Evolutionary conservation across 768 basidiomycete species (phyloP).

Genomic region (Terana coerulea): DNA sequence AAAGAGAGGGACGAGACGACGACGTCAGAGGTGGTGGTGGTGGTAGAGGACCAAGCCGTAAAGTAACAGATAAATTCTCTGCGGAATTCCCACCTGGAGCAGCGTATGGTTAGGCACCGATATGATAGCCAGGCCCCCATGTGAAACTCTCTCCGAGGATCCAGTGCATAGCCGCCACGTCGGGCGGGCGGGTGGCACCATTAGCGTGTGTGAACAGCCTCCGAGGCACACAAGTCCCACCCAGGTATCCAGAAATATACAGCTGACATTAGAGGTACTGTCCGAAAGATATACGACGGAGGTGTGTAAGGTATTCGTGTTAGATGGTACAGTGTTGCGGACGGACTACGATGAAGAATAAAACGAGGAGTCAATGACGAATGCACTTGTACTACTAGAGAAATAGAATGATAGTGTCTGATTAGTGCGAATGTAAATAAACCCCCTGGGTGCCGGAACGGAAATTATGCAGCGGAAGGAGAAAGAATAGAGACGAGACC

Average conservation of each 20-base stretch:
- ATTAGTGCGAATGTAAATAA: slow-evolving; percentile 16
- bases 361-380: slow-evolving; percentile 2
- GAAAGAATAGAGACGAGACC: slow-evolving; percentile 1
- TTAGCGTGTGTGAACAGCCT: not conserved
- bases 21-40: not conserved
- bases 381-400: slow-evolving; percentile 12
- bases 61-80: not conserved
- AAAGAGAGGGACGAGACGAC: not conserved
- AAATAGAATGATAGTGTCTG: slow-evolving; percentile 13
- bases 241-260: not conserved
- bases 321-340: slow-evolving; percentile 16
- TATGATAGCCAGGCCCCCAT: not conserved
- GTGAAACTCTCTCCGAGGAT: slow-evolving; percentile 1
- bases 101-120: not conserved
- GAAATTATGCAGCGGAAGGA: not conserved
- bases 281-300: slow-evolving; percentile 13
- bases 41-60: slow-evolving; percentile 7
- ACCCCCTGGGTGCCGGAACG: slow-evolving; percentile 13
- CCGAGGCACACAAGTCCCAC: not conserved
- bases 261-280: slow-evolving; percentile 11
- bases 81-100: slow-evolving; percentile 1
- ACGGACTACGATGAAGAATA: slow-evolving; percentile 7
- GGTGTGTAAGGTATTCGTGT: slow-evolving; percentile 14
- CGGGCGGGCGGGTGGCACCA: not conserved
- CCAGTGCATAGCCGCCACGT: slow-evolving; percentile 5